These are phyloP conservation scores for Mycena crocata DNA, from an alignment of 768 basidiomycete genomes.

Conservation along the genomic window DNA sequence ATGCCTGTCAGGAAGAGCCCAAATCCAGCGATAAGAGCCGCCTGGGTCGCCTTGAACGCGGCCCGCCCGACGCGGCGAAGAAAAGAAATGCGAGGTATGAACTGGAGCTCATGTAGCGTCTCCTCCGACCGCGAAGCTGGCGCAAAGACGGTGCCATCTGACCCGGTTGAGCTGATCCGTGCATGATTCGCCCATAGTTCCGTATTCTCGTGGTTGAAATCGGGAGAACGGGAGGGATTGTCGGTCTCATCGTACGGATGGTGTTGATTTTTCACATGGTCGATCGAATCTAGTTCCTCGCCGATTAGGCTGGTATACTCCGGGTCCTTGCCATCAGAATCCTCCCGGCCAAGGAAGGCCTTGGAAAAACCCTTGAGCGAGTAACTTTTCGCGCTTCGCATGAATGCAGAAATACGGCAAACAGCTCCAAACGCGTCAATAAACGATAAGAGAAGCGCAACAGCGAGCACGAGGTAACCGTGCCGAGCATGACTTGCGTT, in stretches of 20 bases:
- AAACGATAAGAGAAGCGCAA: conserved; percentile 58
- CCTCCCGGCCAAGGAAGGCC: conserved; percentile 61
- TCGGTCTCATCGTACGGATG: conserved; percentile 34
- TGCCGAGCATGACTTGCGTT: conserved; percentile 21
- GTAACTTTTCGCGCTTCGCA: conserved; percentile 56
- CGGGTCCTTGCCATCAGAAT: conserved; percentile 41
- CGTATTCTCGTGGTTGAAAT: conserved; percentile 52
- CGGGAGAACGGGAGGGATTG: conserved; percentile 43
- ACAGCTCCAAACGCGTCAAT: conserved; percentile 66
- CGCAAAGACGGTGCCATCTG: conserved; percentile 67
- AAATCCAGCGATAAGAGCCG: conserved; percentile 76
- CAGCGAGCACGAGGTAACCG: conserved; percentile 54
- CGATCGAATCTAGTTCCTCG: conserved; percentile 67
- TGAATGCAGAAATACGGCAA: conserved; percentile 63
- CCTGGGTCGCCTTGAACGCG: conserved; percentile 67
- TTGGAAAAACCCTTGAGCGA: conserved; percentile 66
- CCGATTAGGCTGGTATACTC: conserved; percentile 72
- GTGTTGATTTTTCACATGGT: conserved; percentile 53
- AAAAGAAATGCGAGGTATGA: conserved; percentile 37
- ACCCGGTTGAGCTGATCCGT: conserved; percentile 53
- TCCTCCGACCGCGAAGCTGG: conserved; percentile 67
- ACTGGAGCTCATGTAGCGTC: conserved; percentile 60
- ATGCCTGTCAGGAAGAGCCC: conserved; percentile 76
- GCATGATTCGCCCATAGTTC: conserved; percentile 68
- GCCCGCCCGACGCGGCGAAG: conserved; percentile 56